Conservation (phyloP, 345 rosid genomes). For the Punica granatum region DNA sequence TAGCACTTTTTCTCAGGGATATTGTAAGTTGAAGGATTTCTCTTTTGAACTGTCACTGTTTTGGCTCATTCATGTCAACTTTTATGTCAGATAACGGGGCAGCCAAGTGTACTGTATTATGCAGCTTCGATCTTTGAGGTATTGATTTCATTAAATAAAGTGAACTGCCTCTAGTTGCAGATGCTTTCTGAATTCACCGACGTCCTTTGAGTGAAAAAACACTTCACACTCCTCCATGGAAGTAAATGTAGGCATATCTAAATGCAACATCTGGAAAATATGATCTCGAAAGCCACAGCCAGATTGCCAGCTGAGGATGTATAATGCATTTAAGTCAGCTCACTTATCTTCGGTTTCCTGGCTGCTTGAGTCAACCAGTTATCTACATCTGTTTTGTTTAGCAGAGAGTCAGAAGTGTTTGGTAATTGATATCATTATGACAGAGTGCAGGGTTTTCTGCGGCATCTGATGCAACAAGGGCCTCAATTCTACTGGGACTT, state of each 20-base stretch:
- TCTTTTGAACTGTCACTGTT: neutral
- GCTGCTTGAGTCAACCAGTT: neutral
- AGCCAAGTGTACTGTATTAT: slow-evolving; percentile 94
- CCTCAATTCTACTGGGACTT: slow-evolving; percentile 80
- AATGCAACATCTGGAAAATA: neutral
- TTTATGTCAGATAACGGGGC: slow-evolving; percentile 81
- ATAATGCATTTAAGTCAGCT: neutral
- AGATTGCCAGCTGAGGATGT: neutral
- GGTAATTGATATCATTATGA: slow-evolving; percentile 13
- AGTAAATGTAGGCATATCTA: too few relatives aligned
- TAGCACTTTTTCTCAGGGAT: slow-evolving; percentile 12
- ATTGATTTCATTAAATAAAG: neutral
- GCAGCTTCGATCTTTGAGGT: slow-evolving; percentile 92
- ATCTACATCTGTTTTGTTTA: neutral
- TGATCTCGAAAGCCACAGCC: neutral
- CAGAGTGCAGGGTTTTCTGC: slow-evolving; percentile 96
- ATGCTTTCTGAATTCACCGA: neutral
- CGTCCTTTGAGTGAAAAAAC: too few relatives aligned
- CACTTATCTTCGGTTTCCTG: neutral
- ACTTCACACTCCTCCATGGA: too few relatives aligned
- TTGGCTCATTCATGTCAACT: slow-evolving; percentile 5
- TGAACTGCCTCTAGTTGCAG: neutral
- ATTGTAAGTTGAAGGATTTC: neutral
- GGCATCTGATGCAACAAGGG: slow-evolving; percentile 94
- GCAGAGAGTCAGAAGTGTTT: slow-evolving; percentile 3